Evolutionary conservation across 495 filamentous ascomycete genomes (phyloP).

Genomic region (Neurospora tetraspora): DNA sequence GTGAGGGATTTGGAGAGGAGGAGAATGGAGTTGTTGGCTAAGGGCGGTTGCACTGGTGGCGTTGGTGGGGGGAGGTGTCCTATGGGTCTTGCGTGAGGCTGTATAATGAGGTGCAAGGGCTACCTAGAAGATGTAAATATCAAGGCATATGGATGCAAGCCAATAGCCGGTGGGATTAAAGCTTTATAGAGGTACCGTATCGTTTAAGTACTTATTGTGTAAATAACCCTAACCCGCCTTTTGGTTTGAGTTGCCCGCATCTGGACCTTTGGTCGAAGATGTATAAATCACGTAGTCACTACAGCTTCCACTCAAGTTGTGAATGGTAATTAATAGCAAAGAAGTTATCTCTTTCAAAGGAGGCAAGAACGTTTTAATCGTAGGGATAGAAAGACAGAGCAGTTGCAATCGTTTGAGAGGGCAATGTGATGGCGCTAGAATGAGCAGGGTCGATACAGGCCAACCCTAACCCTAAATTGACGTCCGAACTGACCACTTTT

Average conservation of each 20-base stretch:
- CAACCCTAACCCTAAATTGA: not conserved
- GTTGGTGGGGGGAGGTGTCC: not conserved
- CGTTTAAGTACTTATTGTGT: not conserved
- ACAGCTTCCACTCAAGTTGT: not conserved
- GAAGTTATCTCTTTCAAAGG: too few species aligned
- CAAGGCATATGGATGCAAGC: not conserved
- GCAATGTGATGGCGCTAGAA: not conserved
- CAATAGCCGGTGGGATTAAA: not conserved
- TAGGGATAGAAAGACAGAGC: not conserved
- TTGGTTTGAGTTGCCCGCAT: not conserved
- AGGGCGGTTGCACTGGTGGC: not conserved
- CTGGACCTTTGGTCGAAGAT: too few species aligned
- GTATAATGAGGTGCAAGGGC: not conserved
- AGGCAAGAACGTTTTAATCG: not conserved
- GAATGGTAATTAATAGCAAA: not conserved
- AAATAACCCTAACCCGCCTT: not conserved
- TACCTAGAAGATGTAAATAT: not conserved
- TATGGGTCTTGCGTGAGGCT: not conserved
- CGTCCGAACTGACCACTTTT: not conserved
- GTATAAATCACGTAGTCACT: not conserved
- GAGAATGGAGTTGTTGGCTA: not conserved
- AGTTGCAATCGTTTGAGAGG: not conserved
- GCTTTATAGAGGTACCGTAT: too few species aligned
- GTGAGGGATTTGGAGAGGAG: constrained; percentile 24
- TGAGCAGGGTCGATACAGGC: not conserved